Base-by-base conservation (phyloP, 2,329 filamentous ascomycete genomes). In the Tolypocladium pustulatum region DNA sequence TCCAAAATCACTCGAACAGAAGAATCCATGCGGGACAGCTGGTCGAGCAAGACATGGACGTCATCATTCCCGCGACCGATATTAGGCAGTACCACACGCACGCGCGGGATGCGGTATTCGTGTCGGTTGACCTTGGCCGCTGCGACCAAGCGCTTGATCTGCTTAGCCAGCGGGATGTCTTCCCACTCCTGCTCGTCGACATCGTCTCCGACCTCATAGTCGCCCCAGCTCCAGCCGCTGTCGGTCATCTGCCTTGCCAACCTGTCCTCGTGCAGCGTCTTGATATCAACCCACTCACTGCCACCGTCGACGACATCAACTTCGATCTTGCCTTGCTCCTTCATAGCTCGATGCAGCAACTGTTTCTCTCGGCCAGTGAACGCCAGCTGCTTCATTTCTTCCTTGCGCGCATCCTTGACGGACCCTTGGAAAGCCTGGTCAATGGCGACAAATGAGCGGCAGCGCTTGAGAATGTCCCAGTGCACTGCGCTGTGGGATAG, bases 171-270 rank as follows among this genome's bases (percentile, higher is more conserved):
- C 2, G 68, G 67, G 0, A 67, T 62, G 55, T 73, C 71, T 10
- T 70, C 69, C 66, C 69, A 73, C 55, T 75, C 73, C 8, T 68
- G 67, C 36, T 63, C 60, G 9, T 70, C 67, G 6, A 74, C 69
- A 1, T 60, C 55, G 2, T 73, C 68, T 0, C 68, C 68, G 6
- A 64, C 59, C 5, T 66, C 62, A 60, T 73, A 64, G 8, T 72
- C 71, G 7, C 72, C 74, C 74, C 74, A 76, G 8, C 66, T 67
- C 74, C 74, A 76, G 4, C 74, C 74, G n/a, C 67, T 67, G 53
- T 75, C 73, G 3, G 68, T 68, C 74, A 76, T 72, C 53, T 76
- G 72, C 4, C 73, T 65, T 9, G 71, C 71, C 56, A 76, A 65
- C 34, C 73, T 64, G 54, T 71, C 66, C 15, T 64, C 61, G 54